Evolutionary conservation across 192 early-diverging fungal species (phyloP).

Genomic region (Martensiomyces pterosporus): DNA sequence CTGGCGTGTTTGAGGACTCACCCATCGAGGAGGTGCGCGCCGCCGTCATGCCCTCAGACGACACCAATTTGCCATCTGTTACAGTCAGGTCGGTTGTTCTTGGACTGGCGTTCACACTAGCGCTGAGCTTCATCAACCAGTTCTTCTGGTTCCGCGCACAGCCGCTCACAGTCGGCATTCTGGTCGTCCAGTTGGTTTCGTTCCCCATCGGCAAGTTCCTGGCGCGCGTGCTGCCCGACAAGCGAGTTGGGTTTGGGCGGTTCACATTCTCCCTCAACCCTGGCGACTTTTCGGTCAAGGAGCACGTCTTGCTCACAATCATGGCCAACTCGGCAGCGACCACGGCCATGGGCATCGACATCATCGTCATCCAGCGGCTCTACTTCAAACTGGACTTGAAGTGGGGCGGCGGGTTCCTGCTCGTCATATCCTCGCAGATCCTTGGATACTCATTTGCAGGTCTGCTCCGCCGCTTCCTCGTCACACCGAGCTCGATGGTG

Average conservation of each 20-base stretch:
- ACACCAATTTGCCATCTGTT: constrained; percentile 49
- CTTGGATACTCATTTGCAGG: constrained; percentile 58
- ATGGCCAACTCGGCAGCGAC: constrained; percentile 59
- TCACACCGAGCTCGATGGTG: constrained; percentile 52
- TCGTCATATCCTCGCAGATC: constrained; percentile 58
- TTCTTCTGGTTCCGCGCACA: constrained; percentile 74
- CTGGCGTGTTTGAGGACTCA: constrained; percentile 14
- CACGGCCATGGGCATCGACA: constrained; percentile 57
- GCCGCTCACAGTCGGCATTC: constrained; percentile 53
- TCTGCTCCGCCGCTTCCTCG: constrained; percentile 48
- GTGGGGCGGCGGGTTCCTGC: constrained; percentile 44
- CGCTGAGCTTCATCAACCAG: constrained; percentile 59
- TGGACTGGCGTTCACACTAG: constrained; percentile 53
- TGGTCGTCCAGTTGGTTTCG: constrained; percentile 59
- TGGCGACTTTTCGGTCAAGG: constrained; percentile 77
- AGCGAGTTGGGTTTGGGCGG: background rate
- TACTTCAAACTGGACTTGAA: constrained; percentile 57
- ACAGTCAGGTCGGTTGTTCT: constrained; percentile 61
- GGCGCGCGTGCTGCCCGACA: constrained; percentile 52
- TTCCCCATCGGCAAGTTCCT: constrained; percentile 62
- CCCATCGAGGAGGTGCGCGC: constrained; percentile 58
- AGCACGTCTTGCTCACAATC: constrained; percentile 68
- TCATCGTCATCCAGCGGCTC: constrained; percentile 53
- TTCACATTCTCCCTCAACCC: constrained; percentile 54
- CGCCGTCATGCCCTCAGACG: constrained; percentile 53